phyloP scores from a whole-genome alignment of 257 asterid genomes.

The Lavandula angustifolia region DNA sequence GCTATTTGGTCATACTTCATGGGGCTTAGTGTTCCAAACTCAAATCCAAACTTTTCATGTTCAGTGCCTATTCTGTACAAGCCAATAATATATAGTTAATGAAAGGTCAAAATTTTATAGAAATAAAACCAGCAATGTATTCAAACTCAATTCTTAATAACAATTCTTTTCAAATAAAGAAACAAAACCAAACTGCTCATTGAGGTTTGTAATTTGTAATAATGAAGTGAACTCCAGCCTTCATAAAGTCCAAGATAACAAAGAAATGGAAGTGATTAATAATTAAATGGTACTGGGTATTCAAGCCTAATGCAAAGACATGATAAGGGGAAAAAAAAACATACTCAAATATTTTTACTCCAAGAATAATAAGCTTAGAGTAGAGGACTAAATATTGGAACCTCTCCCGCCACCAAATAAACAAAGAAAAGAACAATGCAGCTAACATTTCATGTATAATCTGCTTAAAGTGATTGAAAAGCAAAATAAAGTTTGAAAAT shows the following conservation, averaged over 20 bases:
- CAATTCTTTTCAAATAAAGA: constrained; percentile 11
- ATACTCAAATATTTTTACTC: not conserved
- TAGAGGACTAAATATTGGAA: not conserved
- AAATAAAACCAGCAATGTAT: constrained; percentile 22
- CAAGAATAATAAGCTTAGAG: constrained; percentile 9
- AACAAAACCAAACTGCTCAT: constrained; percentile 12
- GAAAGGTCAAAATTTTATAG: constrained; percentile 10
- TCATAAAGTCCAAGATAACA: constrained; percentile 7
- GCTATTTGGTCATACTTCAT: constrained; percentile 90
- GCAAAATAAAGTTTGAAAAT: not conserved
- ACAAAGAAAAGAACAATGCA: not conserved
- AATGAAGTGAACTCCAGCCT: constrained; percentile 16
- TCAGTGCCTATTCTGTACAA: constrained; percentile 93
- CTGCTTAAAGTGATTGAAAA: not conserved
- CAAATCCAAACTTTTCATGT: constrained; percentile 97
- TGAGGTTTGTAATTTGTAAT: constrained; percentile 3
- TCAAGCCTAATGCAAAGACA: not conserved
- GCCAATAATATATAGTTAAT: constrained; percentile 18
- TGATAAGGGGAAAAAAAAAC: constrained; percentile 17
- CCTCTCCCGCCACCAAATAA: not conserved
- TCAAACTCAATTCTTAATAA: constrained; percentile 6
- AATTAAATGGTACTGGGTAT: constrained; percentile 17
- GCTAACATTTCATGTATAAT: not conserved
- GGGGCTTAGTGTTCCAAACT: constrained; percentile 68
- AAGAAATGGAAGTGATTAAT: constrained; percentile 16